Evolutionary conservation across 805 yeast genomes (phyloP).

Genomic region (Metschnikowia noctiluminum): DNA sequence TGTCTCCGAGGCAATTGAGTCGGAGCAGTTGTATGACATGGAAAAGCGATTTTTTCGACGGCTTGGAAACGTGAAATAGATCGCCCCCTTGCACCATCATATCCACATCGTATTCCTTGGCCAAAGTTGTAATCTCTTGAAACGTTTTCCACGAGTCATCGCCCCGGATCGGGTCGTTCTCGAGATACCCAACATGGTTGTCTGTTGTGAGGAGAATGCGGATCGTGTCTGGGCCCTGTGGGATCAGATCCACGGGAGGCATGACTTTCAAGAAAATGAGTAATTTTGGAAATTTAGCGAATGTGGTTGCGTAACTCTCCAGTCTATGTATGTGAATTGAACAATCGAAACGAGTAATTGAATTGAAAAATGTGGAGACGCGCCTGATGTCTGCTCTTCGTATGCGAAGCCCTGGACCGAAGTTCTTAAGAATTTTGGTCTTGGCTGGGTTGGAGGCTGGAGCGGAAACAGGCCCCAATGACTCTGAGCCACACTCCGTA

Average conservation of each 20-base stretch:
- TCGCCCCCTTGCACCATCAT: slow-evolving; percentile 93
- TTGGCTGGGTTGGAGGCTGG: no score
- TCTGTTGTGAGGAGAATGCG: slow-evolving; percentile 85
- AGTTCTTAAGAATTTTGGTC: no score
- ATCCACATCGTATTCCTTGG: slow-evolving; percentile 69
- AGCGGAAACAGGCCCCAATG: no score
- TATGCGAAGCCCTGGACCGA: no score
- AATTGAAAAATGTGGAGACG: no score
- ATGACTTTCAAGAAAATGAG: slow-evolving; percentile 11
- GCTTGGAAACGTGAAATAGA: slow-evolving; percentile 85
- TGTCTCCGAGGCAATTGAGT: slow-evolving; percentile 73
- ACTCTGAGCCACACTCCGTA: no score
- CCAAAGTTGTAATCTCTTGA: slow-evolving; percentile 74
- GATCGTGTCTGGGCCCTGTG: slow-evolving; percentile 62
- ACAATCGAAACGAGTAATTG: no score
- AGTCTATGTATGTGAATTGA: no score
- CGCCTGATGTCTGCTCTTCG: no score
- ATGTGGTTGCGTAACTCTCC: not conserved
- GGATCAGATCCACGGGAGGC: slow-evolving; percentile 42
- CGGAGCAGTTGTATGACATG: slow-evolving; percentile 76
- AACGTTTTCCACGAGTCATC: slow-evolving; percentile 88
- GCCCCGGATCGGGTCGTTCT: slow-evolving; percentile 84
- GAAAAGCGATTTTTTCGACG: slow-evolving; percentile 79
- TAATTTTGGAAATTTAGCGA: not conserved
- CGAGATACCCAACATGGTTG: slow-evolving; percentile 93